Conservation (phyloP, 2,329 filamentous ascomycete genomes). For the Periconia digitata region DNA sequence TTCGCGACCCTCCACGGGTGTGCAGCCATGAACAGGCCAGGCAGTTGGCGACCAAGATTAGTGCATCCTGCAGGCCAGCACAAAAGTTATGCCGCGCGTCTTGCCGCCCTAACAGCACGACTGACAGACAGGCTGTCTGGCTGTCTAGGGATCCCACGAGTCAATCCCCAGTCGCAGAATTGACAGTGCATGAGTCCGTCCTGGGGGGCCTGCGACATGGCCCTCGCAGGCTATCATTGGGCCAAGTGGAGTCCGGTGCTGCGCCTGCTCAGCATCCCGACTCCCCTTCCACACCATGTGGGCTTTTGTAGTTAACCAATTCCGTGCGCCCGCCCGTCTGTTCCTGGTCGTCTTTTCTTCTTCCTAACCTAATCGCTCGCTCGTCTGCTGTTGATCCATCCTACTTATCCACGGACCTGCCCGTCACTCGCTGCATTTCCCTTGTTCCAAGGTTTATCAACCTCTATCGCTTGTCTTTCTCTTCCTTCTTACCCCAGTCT, state of each 20-base stretch:
- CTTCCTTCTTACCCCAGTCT: slow-evolving; percentile 28
- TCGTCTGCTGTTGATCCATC: slow-evolving; percentile 44
- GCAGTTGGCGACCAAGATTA: slow-evolving; percentile 36
- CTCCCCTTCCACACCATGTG: slow-evolving; percentile 24
- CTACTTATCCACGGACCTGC: slow-evolving; percentile 44
- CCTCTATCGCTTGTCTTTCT: slow-evolving; percentile 44
- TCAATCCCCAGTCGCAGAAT: slow-evolving; percentile 36
- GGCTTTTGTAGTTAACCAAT: slow-evolving; percentile 33
- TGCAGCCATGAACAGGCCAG: slow-evolving; percentile 30
- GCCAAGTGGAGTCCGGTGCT: slow-evolving; percentile 38
- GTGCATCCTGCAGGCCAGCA: slow-evolving; percentile 35
- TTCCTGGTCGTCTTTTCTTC: slow-evolving; percentile 48
- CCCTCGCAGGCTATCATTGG: slow-evolving; percentile 36
- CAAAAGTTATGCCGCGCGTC: slow-evolving; percentile 43
- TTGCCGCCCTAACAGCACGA: slow-evolving; percentile 34
- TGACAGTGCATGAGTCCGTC: slow-evolving; percentile 38
- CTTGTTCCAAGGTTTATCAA: slow-evolving; percentile 47
- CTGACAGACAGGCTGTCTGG: too few species aligned
- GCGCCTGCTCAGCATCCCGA: slow-evolving; percentile 36
- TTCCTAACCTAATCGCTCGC: slow-evolving; percentile 42
- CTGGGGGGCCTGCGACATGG: slow-evolving; percentile 35
- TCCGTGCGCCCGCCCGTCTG: slow-evolving; percentile 39
- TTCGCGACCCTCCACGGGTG: slow-evolving; percentile 25
- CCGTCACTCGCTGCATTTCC: slow-evolving; percentile 41
- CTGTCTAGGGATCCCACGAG: too few species aligned